Conservation (phyloP, 345 rosid genomes). For the Pugionium cornutum region DNA sequence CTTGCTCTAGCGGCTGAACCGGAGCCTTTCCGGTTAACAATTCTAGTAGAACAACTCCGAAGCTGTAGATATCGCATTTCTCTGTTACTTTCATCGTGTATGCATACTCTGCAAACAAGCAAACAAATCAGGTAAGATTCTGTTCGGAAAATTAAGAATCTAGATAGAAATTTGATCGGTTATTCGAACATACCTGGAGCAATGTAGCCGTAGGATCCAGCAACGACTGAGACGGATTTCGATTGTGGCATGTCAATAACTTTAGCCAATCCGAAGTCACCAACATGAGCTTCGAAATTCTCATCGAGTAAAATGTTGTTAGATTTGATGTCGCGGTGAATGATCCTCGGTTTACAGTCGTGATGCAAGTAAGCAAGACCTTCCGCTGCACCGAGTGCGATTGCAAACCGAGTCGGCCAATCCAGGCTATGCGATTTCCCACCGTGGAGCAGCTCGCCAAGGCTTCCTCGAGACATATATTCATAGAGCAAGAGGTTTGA, state of each 20-base stretch:
- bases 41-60: constrained; percentile 81
- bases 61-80: constrained; percentile 95
- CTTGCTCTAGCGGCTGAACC: constrained; percentile 81
- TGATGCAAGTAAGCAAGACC: constrained; percentile 96
- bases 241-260: constrained; percentile 93
- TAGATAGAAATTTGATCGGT: neutral
- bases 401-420: constrained; percentile 76
- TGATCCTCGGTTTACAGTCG: constrained; percentile 87
- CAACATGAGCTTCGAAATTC: constrained; percentile 91
- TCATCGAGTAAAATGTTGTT: constrained; percentile 88
- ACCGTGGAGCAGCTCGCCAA: constrained; percentile 87
- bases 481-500: constrained; percentile 89
- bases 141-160: neutral
- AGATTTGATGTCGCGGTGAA: constrained; percentile 96
- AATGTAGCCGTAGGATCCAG: constrained; percentile 97
- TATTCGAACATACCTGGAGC: constrained; percentile 73
- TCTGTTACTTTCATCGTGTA: constrained; percentile 96
- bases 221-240: constrained; percentile 94
- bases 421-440: constrained; percentile 54
- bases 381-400: constrained; percentile 95
- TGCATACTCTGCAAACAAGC: constrained; percentile 66
- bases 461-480: constrained; percentile 80
- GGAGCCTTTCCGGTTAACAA: constrained; percentile 85
- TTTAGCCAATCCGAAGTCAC: constrained; percentile 97
- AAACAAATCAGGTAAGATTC: neutral